Conservation (phyloP, 192 early-diverging fungal genomes). For the Entophlyctis luteolus region DNA sequence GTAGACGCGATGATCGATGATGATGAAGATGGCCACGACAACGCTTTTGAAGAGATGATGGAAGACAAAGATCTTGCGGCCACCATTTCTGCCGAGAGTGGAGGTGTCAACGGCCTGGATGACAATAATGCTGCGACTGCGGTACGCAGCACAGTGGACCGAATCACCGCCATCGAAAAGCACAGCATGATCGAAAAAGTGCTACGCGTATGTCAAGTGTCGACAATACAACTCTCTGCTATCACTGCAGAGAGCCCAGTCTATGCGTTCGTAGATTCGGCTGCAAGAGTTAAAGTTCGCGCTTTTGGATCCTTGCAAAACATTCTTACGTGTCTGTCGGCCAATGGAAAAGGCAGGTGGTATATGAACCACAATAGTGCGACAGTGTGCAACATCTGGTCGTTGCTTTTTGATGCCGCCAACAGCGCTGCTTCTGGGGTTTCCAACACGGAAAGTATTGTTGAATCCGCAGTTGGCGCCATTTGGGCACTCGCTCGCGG, state of each 20-base stretch:
- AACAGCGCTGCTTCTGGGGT: constrained; percentile 50
- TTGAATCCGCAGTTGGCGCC: constrained; percentile 68
- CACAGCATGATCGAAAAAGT: neutral
- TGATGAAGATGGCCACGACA: constrained; percentile 44
- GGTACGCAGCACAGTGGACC: neutral
- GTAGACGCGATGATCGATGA: constrained; percentile 30
- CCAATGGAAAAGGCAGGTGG: constrained; percentile 14
- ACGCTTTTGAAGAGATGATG: constrained; percentile 32
- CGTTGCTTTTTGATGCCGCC: constrained; percentile 26
- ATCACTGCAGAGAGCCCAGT: neutral
- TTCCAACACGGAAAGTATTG: constrained; percentile 5
- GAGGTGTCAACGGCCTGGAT: neutral
- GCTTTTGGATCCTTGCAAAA: constrained; percentile 33
- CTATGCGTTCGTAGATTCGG: neutral
- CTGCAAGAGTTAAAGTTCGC: constrained; percentile 13
- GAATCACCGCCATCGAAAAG: neutral
- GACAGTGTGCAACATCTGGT: constrained; percentile 18
- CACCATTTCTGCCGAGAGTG: constrained; percentile 2
- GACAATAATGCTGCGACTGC: neutral
- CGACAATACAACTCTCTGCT: neutral
- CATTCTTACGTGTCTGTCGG: constrained; percentile 18
- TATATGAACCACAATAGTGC: constrained; percentile 11
- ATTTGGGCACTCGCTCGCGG: constrained; percentile 76
- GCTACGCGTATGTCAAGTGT: neutral
- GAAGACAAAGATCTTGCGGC: constrained; percentile 21